These are phyloP conservation scores for Cystofilobasidium bisporidii DNA, from an alignment of 768 basidiomycete species.

Conservation along the genomic window DNA sequence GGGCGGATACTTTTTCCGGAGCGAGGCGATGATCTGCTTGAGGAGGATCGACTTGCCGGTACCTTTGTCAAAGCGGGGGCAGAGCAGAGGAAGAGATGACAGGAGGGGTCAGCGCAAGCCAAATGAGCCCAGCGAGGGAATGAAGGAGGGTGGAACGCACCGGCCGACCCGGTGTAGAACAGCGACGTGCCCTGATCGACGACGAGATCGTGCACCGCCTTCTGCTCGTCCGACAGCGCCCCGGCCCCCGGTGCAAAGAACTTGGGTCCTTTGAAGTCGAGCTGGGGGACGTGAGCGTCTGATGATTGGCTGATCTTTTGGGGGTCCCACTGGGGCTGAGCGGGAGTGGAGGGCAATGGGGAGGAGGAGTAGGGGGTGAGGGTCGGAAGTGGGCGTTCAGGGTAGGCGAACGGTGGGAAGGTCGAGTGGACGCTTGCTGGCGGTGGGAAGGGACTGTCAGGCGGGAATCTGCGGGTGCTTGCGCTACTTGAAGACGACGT, in stretches of 20 bases:
- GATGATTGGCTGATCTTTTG: too few relatives aligned
- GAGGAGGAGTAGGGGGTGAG: too few relatives aligned
- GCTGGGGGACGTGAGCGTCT: background rate
- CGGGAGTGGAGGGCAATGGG: too few relatives aligned
- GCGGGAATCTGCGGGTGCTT: too few relatives aligned
- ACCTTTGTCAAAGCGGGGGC: background rate
- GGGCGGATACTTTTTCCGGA: background rate
- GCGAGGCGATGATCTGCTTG: constrained; percentile 9
- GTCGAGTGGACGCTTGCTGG: too few relatives aligned
- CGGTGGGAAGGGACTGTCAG: too few relatives aligned
- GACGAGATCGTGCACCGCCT: constrained; percentile 68
- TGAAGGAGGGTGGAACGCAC: background rate
- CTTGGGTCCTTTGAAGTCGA: background rate
- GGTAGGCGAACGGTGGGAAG: too few relatives aligned
- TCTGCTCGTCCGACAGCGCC: constrained; percentile 53
- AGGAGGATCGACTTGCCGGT: constrained; percentile 24
- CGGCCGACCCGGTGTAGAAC: constrained; percentile 12
- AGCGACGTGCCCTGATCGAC: constrained; percentile 34
- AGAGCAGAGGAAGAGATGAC: too few relatives aligned
- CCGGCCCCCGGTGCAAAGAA: background rate
- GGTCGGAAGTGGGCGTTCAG: too few relatives aligned
- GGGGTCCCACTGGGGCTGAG: too few relatives aligned
- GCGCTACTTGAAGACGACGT: too few relatives aligned
- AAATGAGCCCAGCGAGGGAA: background rate
- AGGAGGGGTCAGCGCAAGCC: too few relatives aligned